Percentiles rank a stretch among this genome's conserved stretches.
Conservation (phyloP, 306 rosid genomes). For the Dalbergia cochinchinensis region DNA sequence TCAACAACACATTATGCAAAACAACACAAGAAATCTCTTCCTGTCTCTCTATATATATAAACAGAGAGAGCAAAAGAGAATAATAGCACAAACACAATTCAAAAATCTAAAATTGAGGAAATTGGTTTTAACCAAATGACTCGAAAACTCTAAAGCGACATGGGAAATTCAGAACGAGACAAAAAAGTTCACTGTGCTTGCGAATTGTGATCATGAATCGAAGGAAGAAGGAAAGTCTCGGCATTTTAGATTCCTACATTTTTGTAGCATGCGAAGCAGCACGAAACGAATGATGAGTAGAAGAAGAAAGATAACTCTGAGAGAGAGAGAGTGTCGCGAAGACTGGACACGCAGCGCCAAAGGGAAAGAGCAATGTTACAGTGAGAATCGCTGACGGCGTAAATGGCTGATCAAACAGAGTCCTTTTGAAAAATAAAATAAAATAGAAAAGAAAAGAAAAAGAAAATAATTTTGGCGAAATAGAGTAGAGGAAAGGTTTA, state of each 20-base stretch:
- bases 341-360: background rate
- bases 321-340: background rate
- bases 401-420: no score
- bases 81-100: background rate
- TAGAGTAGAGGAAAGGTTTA: no score
- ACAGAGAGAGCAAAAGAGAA: background rate
- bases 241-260: conserved; percentile 13
- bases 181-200: background rate
- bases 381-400: no score
- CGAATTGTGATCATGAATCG: background rate
- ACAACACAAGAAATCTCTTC: background rate
- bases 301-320: background rate
- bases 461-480: no score
- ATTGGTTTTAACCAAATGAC: conserved; percentile 17
- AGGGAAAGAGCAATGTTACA: background rate
- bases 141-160: conserved; percentile 4
- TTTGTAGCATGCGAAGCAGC: background rate
- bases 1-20: background rate
- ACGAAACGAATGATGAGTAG: background rate
- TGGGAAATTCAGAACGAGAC: background rate
- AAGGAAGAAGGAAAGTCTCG: background rate
- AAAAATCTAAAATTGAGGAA: conserved; percentile 13
- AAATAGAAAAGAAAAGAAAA: no score
- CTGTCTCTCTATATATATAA: background rate
- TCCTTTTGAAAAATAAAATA: no score